Percentiles rank a stretch among this genome's conserved stretches.
These are phyloP conservation scores for Ilex aquifolium DNA, from an alignment of 257 asterid genomes.

Conservation along the genomic window DNA sequence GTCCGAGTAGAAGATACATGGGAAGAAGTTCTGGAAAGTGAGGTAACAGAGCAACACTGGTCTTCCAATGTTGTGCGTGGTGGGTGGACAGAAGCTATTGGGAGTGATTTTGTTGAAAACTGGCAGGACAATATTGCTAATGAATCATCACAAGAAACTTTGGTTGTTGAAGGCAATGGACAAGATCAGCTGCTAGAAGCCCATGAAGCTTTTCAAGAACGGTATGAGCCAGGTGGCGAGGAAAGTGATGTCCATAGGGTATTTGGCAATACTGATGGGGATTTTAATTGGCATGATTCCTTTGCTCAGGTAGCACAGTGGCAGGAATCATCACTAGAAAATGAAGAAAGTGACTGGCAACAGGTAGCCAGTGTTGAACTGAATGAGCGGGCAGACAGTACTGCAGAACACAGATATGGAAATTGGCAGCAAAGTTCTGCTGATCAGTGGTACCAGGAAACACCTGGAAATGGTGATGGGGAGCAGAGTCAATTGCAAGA, in stretches of 20 bases:
- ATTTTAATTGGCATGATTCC: constrained; percentile 33
- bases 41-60: constrained; percentile 21
- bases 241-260: constrained; percentile 19
- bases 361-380: constrained; percentile 19
- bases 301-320: constrained; percentile 33
- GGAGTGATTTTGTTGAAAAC: constrained; percentile 14
- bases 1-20: constrained; percentile 10
- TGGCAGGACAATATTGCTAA: constrained; percentile 9
- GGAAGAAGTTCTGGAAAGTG: constrained; percentile 24
- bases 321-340: constrained; percentile 27
- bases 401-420: constrained; percentile 23
- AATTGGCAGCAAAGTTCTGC: constrained; percentile 32
- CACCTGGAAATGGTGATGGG: constrained; percentile 24
- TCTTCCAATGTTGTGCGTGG: constrained; percentile 19
- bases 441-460: constrained; percentile 37
- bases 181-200: constrained; percentile 12
- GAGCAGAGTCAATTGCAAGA: constrained; percentile 42
- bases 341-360: constrained; percentile 31
- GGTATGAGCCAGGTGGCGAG: constrained; percentile 22
- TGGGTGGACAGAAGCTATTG: constrained; percentile 19
- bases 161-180: constrained; percentile 9
- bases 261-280: constrained; percentile 23
- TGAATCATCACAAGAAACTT: constrained; percentile 26
- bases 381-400: constrained; percentile 27
- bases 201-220: constrained; percentile 27